Base-by-base conservation (phyloP, 2,329 filamentous ascomycete species). In the Malbranchea cinnamomea region DNA sequence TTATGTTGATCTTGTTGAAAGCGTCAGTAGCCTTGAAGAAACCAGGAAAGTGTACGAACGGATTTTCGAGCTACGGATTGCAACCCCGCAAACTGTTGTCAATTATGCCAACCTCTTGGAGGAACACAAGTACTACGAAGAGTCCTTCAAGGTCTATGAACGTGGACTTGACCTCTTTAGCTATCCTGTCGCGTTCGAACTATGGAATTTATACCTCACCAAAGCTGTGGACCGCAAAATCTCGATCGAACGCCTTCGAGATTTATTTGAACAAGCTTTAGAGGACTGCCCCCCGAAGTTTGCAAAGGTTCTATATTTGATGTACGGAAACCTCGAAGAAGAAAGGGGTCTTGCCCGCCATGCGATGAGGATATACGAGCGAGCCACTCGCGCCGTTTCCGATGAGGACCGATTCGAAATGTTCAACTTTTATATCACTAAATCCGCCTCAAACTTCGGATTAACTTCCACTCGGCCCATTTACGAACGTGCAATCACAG, bases 341-440 rank as follows among this genome's bases (percentile, higher is more conserved):
- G 89, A 98, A 47, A 72, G 89, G 20, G 89, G 89, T 2, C 71
- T 98, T 10, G 87, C 89, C 7, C 72, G 91, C 28, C 87, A 95
- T 51, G 91, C 91, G 2, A 98, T 98, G 89, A 79, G 89, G 36
- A 98, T 98, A 43, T 98, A 98, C 56, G 91, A 98, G 59, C 78
- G 89, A 35, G 89, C 89, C 5, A 98, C 89, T 4, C 74, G 89
- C 18, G 85, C 87, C 8, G 91, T 98, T 3, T 78, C 82, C 9
- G 89, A 98, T 47, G 87, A 94, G 47, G 87, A 98, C 53, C 71
- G 84, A 30, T 77, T 85, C 36, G 84, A 93, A 46, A 94, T 98
- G 85, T 98, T 94, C 63, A 89, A 93, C 54, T 93, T 95, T 52
- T 98, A 98, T 62, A 94, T 98, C 50, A 95, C 87, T 35, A 95